Evolutionary conservation across 208 protist species (phyloP), one percentile per base, ranked within the genome.

Genomic region (Phytomonas sp.): DNA sequence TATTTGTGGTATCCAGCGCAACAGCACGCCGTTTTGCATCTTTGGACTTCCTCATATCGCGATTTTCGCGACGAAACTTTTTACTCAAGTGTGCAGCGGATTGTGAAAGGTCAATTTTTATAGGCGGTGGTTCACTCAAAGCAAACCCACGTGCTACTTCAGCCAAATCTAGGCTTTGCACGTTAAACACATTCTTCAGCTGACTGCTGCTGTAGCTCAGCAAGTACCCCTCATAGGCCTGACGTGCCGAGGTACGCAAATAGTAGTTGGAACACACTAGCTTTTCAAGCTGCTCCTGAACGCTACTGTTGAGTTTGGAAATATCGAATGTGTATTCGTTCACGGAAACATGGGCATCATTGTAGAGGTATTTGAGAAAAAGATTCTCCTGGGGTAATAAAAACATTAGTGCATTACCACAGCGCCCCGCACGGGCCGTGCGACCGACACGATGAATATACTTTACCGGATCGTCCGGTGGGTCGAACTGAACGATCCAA

Each of bases 401-500:
- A 82, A 99, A 99, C 74, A 99, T 89, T 5, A 99, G 86, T 15
- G 96, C 97, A 75, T 88, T 94, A 34, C 94, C 96, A 62, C 80
- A 89, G 23, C 86, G 86, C 2, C 90, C 93, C 15, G 96, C 98
- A 74, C 98, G 92, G 7, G 98, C 98, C 1, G 98, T 99, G 67
- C 98, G 92, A 29, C 98, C 98, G 7, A 99, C 99, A 61, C 99
- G 89, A 79, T 99, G 99, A 67, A 99, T 98, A 81, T 99, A 99
- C 83, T 99, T 99, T 68, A 98, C 98, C n/a, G 98, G 97, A 79
- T 99, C 97, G 88, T 99, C 98, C 23, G 98, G 97, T 9, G 98
- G 98, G 76, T 99, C 99, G 79, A 97, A 99, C 91, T 99, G 98
- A 17, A 99, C 96, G 68, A 99, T 99, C 98, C 98, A 99, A 89